These are phyloP conservation scores for Aspergillus piperis DNA, from an alignment of 2,329 filamentous ascomycete genomes.

Conservation along the genomic window DNA sequence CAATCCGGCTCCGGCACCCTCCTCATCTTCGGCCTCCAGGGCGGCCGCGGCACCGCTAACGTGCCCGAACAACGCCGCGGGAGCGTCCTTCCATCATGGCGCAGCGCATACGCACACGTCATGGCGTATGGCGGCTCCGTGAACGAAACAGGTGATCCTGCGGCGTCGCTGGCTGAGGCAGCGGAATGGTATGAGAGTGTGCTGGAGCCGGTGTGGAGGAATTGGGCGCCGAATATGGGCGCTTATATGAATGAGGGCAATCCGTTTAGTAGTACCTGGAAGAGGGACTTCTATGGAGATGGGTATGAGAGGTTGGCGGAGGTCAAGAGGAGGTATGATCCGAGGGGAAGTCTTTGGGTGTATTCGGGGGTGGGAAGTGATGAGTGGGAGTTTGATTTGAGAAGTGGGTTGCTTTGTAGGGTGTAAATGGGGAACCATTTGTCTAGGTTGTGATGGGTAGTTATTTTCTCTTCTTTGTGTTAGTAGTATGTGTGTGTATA, in stretches of 20 bases:
- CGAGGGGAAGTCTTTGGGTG: constrained; percentile 19
- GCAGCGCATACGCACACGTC: constrained; percentile 34
- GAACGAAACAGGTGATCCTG: constrained; percentile 1
- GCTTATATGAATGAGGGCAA: constrained; percentile 31
- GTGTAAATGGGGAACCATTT: background rate
- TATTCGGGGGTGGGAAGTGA: constrained; percentile 25
- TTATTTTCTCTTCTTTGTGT: no score
- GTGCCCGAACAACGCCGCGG: background rate
- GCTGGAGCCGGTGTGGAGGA: constrained; percentile 26
- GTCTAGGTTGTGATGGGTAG: no score
- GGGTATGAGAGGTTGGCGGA: constrained; percentile 30
- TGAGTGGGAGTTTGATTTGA: constrained; percentile 23
- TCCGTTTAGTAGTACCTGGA: constrained; percentile 17
- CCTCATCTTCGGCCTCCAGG: constrained; percentile 5
- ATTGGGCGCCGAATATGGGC: constrained; percentile 27
- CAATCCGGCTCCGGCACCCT: constrained; percentile 23
- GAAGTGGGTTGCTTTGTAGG: constrained; percentile 19
- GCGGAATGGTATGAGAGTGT: constrained; percentile 15
- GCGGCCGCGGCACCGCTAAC: background rate
- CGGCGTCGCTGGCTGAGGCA: background rate
- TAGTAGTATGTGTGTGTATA: no score
- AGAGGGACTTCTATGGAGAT: constrained; percentile 28
- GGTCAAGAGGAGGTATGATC: constrained; percentile 34
- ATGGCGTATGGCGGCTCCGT: constrained; percentile 28
- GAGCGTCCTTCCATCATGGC: constrained; percentile 30